Evolutionary conservation across 2,329 filamentous ascomycete species (phyloP).

Genomic region (Colletotrichum tropicicola): DNA sequence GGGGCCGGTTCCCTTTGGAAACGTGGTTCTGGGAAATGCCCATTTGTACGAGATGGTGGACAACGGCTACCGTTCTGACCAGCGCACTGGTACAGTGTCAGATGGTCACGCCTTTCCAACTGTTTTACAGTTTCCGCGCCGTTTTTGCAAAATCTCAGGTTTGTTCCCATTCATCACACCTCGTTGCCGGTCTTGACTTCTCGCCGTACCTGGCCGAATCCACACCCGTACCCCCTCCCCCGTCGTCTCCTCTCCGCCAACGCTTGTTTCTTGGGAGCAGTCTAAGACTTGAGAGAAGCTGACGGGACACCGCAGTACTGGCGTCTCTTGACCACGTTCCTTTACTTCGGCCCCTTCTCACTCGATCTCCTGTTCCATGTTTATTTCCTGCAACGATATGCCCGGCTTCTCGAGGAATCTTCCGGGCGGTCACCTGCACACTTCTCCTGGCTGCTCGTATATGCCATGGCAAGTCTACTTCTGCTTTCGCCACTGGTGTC

Average conservation of each 20-base stretch:
- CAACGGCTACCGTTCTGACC: conserved; percentile 86
- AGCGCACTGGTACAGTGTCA: conserved; percentile 93
- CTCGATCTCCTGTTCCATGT: conserved; percentile 97
- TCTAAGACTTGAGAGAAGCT: background rate
- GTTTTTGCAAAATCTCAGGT: conserved; percentile 95
- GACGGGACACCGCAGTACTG: conserved; percentile 74
- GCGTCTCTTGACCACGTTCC: conserved; percentile 94
- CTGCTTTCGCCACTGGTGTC: conserved; percentile 85
- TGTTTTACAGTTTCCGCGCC: conserved; percentile 95
- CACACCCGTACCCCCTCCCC: no score
- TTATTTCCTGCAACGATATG: conserved; percentile 98
- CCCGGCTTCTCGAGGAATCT: conserved; percentile 92
- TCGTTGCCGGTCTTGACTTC: background rate
- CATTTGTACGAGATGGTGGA: conserved; percentile 96
- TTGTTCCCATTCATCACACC: conserved; percentile 38
- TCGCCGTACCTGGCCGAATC: no score
- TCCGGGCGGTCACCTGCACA: conserved; percentile 91
- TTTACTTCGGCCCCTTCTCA: conserved; percentile 95
- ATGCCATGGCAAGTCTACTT: conserved; percentile 82
- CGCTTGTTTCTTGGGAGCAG: no score
- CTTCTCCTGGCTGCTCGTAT: conserved; percentile 94
- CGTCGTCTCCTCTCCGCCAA: no score
- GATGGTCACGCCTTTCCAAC: conserved; percentile 90
- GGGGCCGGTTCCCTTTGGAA: conserved; percentile 81
- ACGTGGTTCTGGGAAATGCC: conserved; percentile 99